phyloP scores from a whole-genome alignment of 176 grass and related monocot genomes.

The Rhynchospora breviuscula region DNA sequence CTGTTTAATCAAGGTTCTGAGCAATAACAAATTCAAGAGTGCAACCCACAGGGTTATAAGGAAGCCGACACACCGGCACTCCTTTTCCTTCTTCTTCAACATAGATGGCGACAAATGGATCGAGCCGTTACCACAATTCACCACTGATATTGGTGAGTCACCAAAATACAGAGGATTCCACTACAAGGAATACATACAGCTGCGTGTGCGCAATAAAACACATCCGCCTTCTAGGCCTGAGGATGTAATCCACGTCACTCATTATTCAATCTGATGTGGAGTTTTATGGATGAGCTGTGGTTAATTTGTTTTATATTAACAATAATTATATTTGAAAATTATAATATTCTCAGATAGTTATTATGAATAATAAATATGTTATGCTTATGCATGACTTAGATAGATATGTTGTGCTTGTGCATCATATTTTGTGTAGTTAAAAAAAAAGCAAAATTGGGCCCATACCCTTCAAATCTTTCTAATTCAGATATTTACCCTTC shows the following conservation, averaged over 20 bases:
- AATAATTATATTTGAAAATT: too few relatives aligned
- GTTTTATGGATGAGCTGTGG: background rate
- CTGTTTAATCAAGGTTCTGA: slow-evolving; percentile 23
- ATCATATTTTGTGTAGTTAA: too few relatives aligned
- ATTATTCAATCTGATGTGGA: slow-evolving; percentile 17
- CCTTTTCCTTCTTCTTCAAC: slow-evolving; percentile 25
- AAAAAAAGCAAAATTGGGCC: too few relatives aligned
- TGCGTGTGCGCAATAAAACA: slow-evolving; percentile 26
- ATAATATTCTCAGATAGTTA: too few relatives aligned
- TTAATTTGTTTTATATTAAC: background rate
- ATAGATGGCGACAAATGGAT: slow-evolving; percentile 29
- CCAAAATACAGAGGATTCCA: slow-evolving; percentile 22
- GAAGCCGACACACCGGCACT: slow-evolving; percentile 21
- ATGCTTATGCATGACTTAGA: too few relatives aligned
- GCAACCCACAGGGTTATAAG: slow-evolving; percentile 23
- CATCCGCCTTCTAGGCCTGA: slow-evolving; percentile 30
- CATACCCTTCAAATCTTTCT: too few relatives aligned
- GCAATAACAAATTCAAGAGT: slow-evolving; percentile 37
- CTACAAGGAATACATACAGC: slow-evolving; percentile 28
- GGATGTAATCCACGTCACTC: slow-evolving; percentile 19
- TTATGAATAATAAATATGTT: too few relatives aligned
- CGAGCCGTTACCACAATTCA: slow-evolving; percentile 35
- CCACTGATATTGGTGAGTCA: slow-evolving; percentile 6
- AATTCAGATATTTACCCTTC: too few relatives aligned
- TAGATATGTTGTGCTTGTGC: too few relatives aligned